Base-by-base conservation (phyloP, 2,329 filamentous ascomycete species). In the Diaporthe sp. region DNA sequence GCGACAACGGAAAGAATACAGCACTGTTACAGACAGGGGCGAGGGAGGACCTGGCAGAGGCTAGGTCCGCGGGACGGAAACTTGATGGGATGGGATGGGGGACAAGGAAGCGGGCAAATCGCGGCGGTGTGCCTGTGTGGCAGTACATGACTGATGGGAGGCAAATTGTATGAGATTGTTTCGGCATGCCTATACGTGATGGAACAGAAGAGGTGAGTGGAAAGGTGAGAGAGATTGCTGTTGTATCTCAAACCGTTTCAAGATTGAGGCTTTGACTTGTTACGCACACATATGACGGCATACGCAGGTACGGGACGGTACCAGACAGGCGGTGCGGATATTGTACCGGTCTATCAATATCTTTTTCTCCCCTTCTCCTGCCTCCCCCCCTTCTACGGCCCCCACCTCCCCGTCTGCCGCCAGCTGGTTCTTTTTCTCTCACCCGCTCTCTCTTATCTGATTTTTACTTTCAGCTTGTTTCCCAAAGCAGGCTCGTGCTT, bases 161-260 rank as follows among this genome's bases (percentile, higher is more conserved):
- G 47, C 65, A 68, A 68, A 25, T 12, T 28, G 47, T 68, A 51
- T 53, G 22, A 47, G 65, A 39, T 55, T 53, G 63, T 68, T 51
- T 39, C 65, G 65, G 65, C 39, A 65, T 15, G 39, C 15, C 8
- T 20, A 20, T 39, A 42, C 31, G 25, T 53, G 65, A 37, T 53
- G 65, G 44, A 17, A 39, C 17, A 42, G 13, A 53, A 53, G 47
- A 68, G 47, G 63, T 37, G 63, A 68, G 63, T 68, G 63, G 63
- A 65, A 49, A 65, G 61, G 31, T n/a, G 22, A 37, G 63, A 68
- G 63, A 68, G n/a, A 68, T 68, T 68, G 31, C 63, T 25, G 44
- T 37, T 53, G 13, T 39, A 53, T 53, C 47, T 68, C 44, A 51
- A 68, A 53, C 47, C 20, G 63, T 68, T 55, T 68, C 65, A 68